These are phyloP conservation scores for Ricinus communis DNA, from an alignment of 345 rosid genomes.

Conservation along the genomic window DNA sequence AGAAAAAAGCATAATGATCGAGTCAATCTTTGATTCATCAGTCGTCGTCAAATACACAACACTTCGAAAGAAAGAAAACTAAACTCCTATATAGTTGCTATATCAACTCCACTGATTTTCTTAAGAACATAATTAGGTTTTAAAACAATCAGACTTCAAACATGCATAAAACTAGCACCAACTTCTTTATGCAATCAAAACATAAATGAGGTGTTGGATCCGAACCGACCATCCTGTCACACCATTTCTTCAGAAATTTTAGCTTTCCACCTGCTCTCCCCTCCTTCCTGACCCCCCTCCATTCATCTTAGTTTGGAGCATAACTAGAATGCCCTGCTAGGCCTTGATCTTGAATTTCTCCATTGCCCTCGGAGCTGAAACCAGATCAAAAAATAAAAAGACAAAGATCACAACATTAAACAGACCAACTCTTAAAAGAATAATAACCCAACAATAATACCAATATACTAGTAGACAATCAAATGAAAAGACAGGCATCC, in stretches of 20 bases:
- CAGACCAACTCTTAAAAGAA: neutral
- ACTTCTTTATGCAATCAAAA: conserved; percentile 1
- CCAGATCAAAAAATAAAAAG: neutral
- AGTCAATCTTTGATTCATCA: neutral
- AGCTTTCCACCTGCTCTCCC: neutral
- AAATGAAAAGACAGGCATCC: neutral
- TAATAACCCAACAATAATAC: neutral
- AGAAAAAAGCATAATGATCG: neutral
- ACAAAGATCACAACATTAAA: neutral
- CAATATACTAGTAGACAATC: neutral
- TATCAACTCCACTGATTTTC: conserved; percentile 3
- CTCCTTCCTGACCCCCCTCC: neutral
- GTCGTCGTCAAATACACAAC: neutral
- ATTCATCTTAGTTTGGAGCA: neutral
- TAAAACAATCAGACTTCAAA: conserved; percentile 7
- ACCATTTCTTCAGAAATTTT: neutral
- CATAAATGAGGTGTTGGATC: neutral
- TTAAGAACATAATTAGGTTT: neutral
- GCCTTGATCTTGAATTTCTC: conserved; percentile 24
- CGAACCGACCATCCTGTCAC: neutral
- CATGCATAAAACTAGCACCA: conserved; percentile 2
- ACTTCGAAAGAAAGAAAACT: conserved; percentile 11
- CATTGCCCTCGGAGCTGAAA: conserved; percentile 22
- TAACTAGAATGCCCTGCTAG: neutral
- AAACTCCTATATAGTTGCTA: neutral